phyloP scores from a whole-genome alignment of 371 early-diverging fungal species.

The Lichtheimia hyalospora region DNA sequence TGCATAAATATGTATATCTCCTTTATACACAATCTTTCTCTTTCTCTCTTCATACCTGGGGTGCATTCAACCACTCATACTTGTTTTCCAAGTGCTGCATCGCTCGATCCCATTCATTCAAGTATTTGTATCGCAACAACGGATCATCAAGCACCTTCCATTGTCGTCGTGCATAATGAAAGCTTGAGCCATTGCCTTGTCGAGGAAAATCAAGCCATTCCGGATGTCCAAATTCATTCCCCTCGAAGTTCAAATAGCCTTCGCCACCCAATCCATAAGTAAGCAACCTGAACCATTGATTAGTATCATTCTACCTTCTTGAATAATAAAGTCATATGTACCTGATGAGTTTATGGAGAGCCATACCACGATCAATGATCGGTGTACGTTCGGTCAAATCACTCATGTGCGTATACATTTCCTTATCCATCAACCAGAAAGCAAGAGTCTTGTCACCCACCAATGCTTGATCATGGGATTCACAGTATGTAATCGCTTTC shows the following conservation, averaged over 20 bases:
- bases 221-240: constrained; percentile 97
- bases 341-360: constrained; percentile 96
- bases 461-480: constrained; percentile 96
- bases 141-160: constrained; percentile 89
- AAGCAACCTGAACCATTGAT: constrained; percentile 49
- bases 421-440: constrained; percentile 98
- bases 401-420: constrained; percentile 96
- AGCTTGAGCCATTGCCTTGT: constrained; percentile 86
- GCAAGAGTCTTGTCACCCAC: constrained; percentile 98
- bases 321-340: constrained; percentile 6
- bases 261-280: constrained; percentile 92
- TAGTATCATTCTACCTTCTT: neutral
- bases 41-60: constrained; percentile 45
- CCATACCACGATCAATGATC: constrained; percentile 90
- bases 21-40: no score
- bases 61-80: constrained; percentile 68
- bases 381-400: constrained; percentile 79
- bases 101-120: constrained; percentile 86
- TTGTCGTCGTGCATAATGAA: constrained; percentile 94
- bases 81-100: constrained; percentile 77
- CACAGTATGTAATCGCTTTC: constrained; percentile 89
- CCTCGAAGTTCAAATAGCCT: constrained; percentile 95
- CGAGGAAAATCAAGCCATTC: constrained; percentile 99
- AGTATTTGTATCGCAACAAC: constrained; percentile 86
- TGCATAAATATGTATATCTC: no score